Conservation (phyloP, 73 alveolate genomes). For the Paraurostyla sp. region DNA sequence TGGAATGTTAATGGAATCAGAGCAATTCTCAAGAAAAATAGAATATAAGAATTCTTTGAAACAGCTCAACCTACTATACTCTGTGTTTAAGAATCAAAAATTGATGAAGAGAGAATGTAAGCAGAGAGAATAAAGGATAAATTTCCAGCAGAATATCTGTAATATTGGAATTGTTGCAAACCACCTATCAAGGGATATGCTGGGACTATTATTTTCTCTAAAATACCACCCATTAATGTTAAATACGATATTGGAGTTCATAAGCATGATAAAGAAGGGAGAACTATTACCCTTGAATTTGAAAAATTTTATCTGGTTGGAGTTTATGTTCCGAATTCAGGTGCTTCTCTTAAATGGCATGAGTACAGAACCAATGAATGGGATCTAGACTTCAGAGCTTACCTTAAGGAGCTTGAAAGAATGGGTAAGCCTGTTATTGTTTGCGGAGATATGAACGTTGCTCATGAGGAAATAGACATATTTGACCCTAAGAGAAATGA, state of each 20-base stretch:
- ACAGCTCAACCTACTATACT: constrained; percentile 83
- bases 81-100: constrained; percentile 90
- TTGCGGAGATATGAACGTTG: constrained; percentile 96
- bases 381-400: constrained; percentile 93
- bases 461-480: constrained; percentile 92
- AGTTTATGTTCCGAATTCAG: constrained; percentile 96
- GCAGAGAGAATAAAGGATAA: constrained; percentile 66
- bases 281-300: constrained; percentile 94
- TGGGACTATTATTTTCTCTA: constrained; percentile 94
- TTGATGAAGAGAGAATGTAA: constrained; percentile 78
- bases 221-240: constrained; percentile 88
- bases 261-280: constrained; percentile 95
- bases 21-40: constrained; percentile 84
- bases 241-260: constrained; percentile 81
- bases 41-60: constrained; percentile 76
- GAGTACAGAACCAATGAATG: constrained; percentile 93
- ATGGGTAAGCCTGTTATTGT: constrained; percentile 83
- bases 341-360: constrained; percentile 88
- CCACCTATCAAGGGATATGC: constrained; percentile 91
- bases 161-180: constrained; percentile 88
- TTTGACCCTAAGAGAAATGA: constrained; percentile 89
- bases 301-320: constrained; percentile 93
- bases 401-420: constrained; percentile 78
- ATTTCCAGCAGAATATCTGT: constrained; percentile 75
- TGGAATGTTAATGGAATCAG: constrained; percentile 95